Base-by-base conservation (phyloP, 148 eudicot species). In the Dysphania ambrosioides region DNA sequence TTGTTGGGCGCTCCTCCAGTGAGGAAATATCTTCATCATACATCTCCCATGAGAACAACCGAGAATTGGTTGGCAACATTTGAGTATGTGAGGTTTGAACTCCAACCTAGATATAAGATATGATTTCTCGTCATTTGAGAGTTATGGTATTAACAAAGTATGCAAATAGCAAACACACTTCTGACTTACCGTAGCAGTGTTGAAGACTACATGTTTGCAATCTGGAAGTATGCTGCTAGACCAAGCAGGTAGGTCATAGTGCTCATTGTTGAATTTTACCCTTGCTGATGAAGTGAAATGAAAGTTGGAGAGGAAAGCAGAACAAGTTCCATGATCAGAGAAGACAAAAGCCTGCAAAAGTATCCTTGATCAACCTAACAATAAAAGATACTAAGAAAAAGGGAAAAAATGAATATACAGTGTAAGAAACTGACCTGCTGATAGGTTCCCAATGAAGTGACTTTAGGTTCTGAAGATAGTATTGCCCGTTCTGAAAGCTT, bases 221-320 rank as follows among this genome's bases (percentile, higher is more conserved):
- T 95, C 92, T 2, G 96, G 96, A 44, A 95, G 94, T 68, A 95
- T 89, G 84, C 99, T 95, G 42, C 86, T 82, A 44, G 99, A 95
- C 99, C 99, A 95, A 59, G 97, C 91, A 30, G 97, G 99, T 59
- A 95, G 77, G 23, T 90, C 81, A 80, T 87, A 92, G 61, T 85
- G 91, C 80, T 59, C 66, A 68, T 88, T 85, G 6, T 83, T 83
- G 81, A 88, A 95, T 60, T 73, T 75, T 57, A 95, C 92, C 44
- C 77, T 85, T 51, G 81, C 87, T 2, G 93, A 83, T 72, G 89
- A 81, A 47, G 75, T 80, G 2, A 74, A 72, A 70, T 92, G 82
- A 41, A 62, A 87, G 77, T 95, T 95, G 38, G 93, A 81, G 66
- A 95, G 87, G 72, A 95, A 95, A 72, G 99, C 97, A 56, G 94